Percentiles rank a stretch among this genome's conserved stretches.
phyloP scores from a whole-genome alignment of 2,329 filamentous ascomycete genomes.

The Aspergillus nomiae region DNA sequence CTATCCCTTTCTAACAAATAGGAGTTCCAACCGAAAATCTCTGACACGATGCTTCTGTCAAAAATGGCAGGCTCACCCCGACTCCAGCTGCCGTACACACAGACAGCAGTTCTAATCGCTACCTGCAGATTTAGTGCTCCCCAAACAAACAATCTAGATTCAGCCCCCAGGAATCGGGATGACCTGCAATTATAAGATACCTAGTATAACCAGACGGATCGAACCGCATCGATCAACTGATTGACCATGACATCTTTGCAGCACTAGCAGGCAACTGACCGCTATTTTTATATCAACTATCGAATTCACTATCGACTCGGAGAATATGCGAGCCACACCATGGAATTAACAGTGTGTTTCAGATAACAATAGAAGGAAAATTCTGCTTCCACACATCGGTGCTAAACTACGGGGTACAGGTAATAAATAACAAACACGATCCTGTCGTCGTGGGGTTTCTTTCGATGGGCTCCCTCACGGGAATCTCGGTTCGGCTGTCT shows the following conservation, averaged over 20 bases:
- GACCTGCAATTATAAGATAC: background rate
- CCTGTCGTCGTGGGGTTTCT: background rate
- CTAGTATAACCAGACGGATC: no score
- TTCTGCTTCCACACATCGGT: background rate
- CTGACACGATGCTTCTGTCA: background rate
- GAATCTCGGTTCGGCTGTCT: background rate
- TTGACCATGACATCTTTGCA: background rate
- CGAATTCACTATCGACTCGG: background rate
- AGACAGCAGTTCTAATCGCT: background rate
- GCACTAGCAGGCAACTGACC: background rate
- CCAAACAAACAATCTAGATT: background rate
- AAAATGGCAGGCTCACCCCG: background rate
- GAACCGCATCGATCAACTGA: background rate
- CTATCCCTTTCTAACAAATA: background rate
- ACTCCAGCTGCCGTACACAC: background rate
- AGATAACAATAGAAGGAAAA: background rate
- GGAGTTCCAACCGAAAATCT: background rate
- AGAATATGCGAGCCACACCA: background rate
- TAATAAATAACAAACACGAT: background rate
- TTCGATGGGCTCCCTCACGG: background rate
- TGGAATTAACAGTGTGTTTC: background rate
- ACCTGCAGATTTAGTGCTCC: background rate
- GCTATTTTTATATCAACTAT: constrained; percentile 3
- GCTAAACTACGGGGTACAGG: background rate
- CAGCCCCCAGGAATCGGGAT: background rate